Percentiles rank a stretch among this genome's conserved stretches.
Conservation (phyloP, 75 land plant species). For the Sequoiadendron giganteum region DNA sequence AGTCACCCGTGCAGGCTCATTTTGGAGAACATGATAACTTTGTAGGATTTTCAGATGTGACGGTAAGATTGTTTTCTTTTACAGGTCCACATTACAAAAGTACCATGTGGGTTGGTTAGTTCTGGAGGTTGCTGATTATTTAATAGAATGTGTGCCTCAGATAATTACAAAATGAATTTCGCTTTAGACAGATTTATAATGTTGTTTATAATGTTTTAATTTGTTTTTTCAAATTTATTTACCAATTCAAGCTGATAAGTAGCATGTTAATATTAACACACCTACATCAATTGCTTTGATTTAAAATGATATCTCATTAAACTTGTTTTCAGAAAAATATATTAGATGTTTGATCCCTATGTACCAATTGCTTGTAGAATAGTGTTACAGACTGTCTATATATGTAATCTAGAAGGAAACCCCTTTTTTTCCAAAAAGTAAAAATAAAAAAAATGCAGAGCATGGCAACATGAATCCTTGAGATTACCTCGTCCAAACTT, state of each 20-base stretch:
- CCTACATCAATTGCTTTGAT: neutral
- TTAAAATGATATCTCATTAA: neutral
- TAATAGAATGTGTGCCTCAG: neutral
- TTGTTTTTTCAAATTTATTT: neutral
- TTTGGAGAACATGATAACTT: constrained; percentile 84
- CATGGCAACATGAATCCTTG: neutral
- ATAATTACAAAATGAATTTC: neutral
- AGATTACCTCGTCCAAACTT: neutral
- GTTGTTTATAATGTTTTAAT: neutral
- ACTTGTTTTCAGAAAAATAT: neutral
- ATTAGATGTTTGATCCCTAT: neutral
- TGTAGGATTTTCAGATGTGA: constrained; percentile 87
- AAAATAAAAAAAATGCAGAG: too few relatives aligned
- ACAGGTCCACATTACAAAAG: neutral
- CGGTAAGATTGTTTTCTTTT: constrained; percentile 38
- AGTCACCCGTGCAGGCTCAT: constrained; percentile 93
- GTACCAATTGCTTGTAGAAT: neutral
- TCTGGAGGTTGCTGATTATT: constrained; percentile 2
- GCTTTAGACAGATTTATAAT: neutral
- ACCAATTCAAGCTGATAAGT: neutral
- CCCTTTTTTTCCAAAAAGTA: neutral
- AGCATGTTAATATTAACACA: neutral
- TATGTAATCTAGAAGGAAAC: neutral
- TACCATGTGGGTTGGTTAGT: neutral
- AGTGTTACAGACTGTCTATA: neutral